Conservation (phyloP, 1,284 basidiomycete genomes). For the Afroboletus lepidellus region DNA sequence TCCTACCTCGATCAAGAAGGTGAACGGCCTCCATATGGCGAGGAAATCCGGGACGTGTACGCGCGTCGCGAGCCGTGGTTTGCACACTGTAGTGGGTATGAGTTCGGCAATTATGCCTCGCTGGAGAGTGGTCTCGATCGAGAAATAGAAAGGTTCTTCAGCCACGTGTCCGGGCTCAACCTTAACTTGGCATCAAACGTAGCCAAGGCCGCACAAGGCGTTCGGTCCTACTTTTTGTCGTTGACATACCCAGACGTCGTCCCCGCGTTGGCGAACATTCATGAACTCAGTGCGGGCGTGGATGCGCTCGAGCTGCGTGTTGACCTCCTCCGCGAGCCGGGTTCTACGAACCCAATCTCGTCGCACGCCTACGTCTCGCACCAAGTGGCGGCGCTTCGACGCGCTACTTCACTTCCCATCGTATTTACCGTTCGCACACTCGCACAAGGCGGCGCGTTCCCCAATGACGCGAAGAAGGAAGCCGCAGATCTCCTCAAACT, state of each 20-base stretch:
- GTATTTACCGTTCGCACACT: constrained; percentile 90
- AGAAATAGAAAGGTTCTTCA: constrained; percentile 80
- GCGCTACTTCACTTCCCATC: constrained; percentile 79
- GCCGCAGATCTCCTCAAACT: constrained; percentile 79
- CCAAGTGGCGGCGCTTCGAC: constrained; percentile 82
- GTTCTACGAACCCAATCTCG: constrained; percentile 55
- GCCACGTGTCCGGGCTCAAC: constrained; percentile 77
- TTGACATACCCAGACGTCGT: constrained; percentile 90
- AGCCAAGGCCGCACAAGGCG: constrained; percentile 38
- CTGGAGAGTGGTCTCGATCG: constrained; percentile 22
- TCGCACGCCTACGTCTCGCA: constrained; percentile 72
- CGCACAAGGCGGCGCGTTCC: constrained; percentile 91
- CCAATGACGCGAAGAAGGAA: constrained; percentile 72
- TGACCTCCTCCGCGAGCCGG: constrained; percentile 73
- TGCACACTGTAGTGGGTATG: constrained; percentile 78
- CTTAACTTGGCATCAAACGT: constrained; percentile 69
- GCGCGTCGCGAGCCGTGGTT: constrained; percentile 86
- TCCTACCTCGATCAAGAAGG: constrained; percentile 79
- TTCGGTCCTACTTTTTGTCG: constrained; percentile 86
- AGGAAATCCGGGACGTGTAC: constrained; percentile 82
- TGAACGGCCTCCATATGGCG: constrained; percentile 83
- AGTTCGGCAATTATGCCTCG: constrained; percentile 80
- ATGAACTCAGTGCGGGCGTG: constrained; percentile 77
- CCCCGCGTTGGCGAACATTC: constrained; percentile 67
- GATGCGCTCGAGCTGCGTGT: constrained; percentile 94